Evolutionary conservation across 495 filamentous ascomycete genomes (phyloP).

Genomic region (Chaetomidium leptoderma): DNA sequence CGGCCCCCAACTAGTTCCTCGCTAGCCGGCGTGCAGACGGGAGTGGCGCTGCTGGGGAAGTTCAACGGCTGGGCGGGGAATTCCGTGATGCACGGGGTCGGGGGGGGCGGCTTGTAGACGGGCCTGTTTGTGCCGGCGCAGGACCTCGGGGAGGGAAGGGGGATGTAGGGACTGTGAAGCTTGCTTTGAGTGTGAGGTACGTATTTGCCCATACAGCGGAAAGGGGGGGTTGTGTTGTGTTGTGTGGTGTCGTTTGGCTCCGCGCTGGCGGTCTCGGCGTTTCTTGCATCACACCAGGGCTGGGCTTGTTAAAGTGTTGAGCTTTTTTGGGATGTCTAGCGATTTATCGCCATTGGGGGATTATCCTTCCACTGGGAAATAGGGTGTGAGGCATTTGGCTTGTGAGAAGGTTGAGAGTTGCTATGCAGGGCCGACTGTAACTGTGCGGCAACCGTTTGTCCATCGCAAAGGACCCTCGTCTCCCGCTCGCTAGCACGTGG

Average conservation of each 20-base stretch:
- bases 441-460: too few relatives aligned
- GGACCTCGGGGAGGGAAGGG: constrained; percentile 31
- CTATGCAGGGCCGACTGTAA: constrained; percentile 10
- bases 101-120: constrained; percentile 61
- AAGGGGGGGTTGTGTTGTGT: constrained; percentile 10
- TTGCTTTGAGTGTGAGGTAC: constrained; percentile 35
- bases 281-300: not conserved
- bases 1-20: too few relatives aligned
- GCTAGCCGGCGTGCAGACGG: too few relatives aligned
- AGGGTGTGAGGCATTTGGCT: not conserved
- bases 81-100: not conserved
- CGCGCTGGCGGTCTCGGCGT: not conserved
- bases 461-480: too few relatives aligned
- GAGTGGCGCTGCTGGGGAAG: too few relatives aligned
- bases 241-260: constrained; percentile 4
- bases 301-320: not conserved
- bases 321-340: not conserved
- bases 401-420: not conserved
- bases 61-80: too few relatives aligned
- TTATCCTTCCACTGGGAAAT: too few relatives aligned
- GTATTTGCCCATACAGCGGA: constrained; percentile 39
- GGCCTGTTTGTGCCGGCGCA: constrained; percentile 63
- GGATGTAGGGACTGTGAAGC: constrained; percentile 35
- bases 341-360: not conserved
- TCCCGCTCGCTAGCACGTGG: constrained; percentile 8